Base-by-base conservation (phyloP, 2,329 filamentous ascomycete genomes). In the Fusarium equiseti region DNA sequence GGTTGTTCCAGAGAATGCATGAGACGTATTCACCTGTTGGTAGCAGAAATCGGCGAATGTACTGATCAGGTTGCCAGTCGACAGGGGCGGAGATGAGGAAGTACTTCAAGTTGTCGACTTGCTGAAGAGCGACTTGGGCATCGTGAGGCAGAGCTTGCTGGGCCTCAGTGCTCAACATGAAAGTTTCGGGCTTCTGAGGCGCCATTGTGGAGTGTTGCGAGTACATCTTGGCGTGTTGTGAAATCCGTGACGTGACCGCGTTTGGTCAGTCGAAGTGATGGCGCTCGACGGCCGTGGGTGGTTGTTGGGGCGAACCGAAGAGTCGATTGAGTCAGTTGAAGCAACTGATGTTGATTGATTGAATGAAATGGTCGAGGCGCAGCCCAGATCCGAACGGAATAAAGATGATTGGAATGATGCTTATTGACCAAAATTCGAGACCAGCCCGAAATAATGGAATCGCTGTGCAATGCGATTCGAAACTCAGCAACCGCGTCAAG, bases 61-160 rank as follows among this genome's bases (percentile, higher is more conserved):
- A 97, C 83, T 98, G 95, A 78, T 98, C 95, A 52, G 91, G 91
- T 76, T 93, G 92, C 96, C 96, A 99, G 84, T 99, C 96, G 74
- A 98, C 96, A 40, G 96, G 96, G 43, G 96, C 96, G 46, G 96
- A 99, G 76, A 99, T 97, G 83, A 99, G 92, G 83, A 99, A 99
- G 84, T 98, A 99, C 89, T 99, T 99, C 78, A 99, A 85, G 83
- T 98, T 98, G 83, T 99, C 96, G 75, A 99, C 96, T 83, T 99
- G 96, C 83, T 98, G 95, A 74, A 99, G 87, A 67, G 96, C 96
- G 79, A 98, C 94, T 85, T 98, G 94, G 76, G 95, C 95, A 86
- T 98, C 96, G 75, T 97, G 94, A 59, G 96, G 96, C 73, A 99
- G 88, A 76, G 93, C 95, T 84, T 98, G 94, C 84, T 98, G 95